phyloP scores from a whole-genome alignment of 352 stramenopile species.

The Phytophthora cryptogea region DNA sequence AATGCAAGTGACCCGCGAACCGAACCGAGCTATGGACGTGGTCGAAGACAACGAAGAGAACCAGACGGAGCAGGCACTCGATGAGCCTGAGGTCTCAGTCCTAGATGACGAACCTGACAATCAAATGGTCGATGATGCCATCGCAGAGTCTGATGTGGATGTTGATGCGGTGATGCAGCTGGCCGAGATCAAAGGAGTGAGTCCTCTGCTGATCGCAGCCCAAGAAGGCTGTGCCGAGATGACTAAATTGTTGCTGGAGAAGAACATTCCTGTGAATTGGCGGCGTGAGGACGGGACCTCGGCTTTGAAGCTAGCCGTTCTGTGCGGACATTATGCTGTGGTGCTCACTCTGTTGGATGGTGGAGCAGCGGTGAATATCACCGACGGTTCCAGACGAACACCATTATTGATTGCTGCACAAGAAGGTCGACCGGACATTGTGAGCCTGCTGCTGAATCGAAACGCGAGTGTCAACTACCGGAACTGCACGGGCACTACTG shows the following conservation, averaged over 20 bases:
- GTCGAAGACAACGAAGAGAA: conserved; percentile 6
- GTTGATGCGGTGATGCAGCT: conserved; percentile 20
- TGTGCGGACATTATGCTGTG: conserved; percentile 21
- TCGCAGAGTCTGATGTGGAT: conserved; percentile 2
- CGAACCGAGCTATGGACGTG: neutral
- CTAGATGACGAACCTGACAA: conserved; percentile 14
- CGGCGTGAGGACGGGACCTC: conserved; percentile 17
- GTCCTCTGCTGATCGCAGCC: conserved; percentile 29
- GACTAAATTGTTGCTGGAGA: conserved; percentile 18
- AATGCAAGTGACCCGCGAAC: neutral
- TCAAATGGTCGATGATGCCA: conserved; percentile 8
- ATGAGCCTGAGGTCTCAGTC: neutral
- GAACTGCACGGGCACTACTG: conserved; percentile 19
- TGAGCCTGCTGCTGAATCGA: conserved; percentile 20
- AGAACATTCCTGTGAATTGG: conserved; percentile 26
- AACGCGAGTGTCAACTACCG: conserved; percentile 28
- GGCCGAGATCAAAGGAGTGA: conserved; percentile 19
- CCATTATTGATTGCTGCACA: conserved; percentile 21
- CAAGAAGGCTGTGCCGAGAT: conserved; percentile 27
- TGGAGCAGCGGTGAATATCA: conserved; percentile 25
- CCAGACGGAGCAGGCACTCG: neutral
- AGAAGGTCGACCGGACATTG: conserved; percentile 18
- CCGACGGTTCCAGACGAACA: conserved; percentile 20
- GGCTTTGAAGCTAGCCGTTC: conserved; percentile 30
- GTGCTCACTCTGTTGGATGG: conserved; percentile 23